Conservation (phyloP, 2,329 filamentous ascomycete species). For the Apiospora saccharicola region DNA sequence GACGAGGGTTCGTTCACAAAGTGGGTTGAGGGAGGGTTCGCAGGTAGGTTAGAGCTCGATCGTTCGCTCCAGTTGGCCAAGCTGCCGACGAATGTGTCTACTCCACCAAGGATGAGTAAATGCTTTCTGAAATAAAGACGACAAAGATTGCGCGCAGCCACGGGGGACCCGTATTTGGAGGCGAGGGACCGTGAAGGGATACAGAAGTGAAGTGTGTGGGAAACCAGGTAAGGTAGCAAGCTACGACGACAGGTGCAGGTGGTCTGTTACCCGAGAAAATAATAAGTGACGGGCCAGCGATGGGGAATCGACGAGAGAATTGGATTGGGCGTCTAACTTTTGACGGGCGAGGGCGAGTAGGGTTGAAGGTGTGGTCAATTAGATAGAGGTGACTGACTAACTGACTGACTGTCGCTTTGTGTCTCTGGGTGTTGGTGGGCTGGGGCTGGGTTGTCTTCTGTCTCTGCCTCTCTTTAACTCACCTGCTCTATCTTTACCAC, state of each 20-base stretch:
- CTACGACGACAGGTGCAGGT: not conserved
- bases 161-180: constrained; percentile 9
- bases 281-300: constrained; percentile 20
- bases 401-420: not conserved
- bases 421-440: constrained; percentile 12
- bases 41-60: constrained; percentile 15
- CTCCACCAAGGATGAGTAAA: constrained; percentile 9
- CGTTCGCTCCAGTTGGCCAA: constrained; percentile 10
- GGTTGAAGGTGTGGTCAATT: constrained; percentile 1
- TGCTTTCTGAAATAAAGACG: not conserved
- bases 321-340: constrained; percentile 21
- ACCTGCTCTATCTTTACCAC: constrained; percentile 18
- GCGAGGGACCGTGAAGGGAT: not conserved
- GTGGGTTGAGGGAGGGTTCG: constrained; percentile 19
- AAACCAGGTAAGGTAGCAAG: not conserved
- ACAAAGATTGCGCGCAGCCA: not conserved
- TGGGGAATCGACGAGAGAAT: constrained; percentile 26
- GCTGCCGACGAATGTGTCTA: not conserved
- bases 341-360: constrained; percentile 8
- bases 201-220: constrained; percentile 11
- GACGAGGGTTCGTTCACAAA: constrained; percentile 18
- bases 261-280: constrained; percentile 5
- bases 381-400: not conserved
- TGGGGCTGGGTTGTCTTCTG: constrained; percentile 20
- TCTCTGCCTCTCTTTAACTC: constrained; percentile 5